Base-by-base conservation (phyloP, 2,329 filamentous ascomycete species). In the Amylocarpus encephaloides region DNA sequence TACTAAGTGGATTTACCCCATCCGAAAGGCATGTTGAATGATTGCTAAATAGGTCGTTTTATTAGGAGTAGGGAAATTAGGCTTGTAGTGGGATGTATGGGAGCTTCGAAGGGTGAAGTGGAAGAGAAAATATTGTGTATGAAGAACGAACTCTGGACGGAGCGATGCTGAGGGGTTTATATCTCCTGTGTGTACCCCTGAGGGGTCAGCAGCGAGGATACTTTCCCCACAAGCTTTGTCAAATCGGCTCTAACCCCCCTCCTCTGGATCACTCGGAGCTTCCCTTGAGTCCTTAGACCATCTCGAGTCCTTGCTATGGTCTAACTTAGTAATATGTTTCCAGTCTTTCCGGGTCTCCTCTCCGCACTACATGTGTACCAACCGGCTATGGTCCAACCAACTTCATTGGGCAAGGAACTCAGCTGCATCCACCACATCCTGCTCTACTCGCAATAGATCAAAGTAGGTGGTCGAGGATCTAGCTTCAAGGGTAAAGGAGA, bases 21-120 rank as follows among this genome's bases (percentile, higher is more conserved):
- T 33, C 62, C 61, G 53, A 60, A 64, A 51, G 47, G 43, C 60
- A 63, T 64, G 33, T 55, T 59, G 57, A 54, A 34, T 48, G 48
- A 59, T 56, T 55, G 51, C 30, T n/a, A n/a, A 34, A 33, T 42
- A 41, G 18, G 38, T 48, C 42, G 22, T 29, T 49, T 29, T 30
- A 49, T 51, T 32, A 18, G 18, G 22, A 33, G 26, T 29, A 12
- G 43, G 43, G 43, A 41, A 33, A 36, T 44, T 47, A 7, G 13
- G 18, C 40, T 40, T 33, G 38, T 44, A 45, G 38, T 29, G 36
- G 39, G 48, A 43, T 42, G 22, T 39, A 35, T 6, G 36, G 12
- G 15, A 13, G 43, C 34, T 33, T 26, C 34, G 41, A 18, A 43
- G 10, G 19, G 6, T 48, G 41, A 6, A 15, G 6, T 18, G 12